These are phyloP conservation scores for Malassezia dermatis DNA, from an alignment of 1,284 basidiomycete species.

Conservation along the genomic window DNA sequence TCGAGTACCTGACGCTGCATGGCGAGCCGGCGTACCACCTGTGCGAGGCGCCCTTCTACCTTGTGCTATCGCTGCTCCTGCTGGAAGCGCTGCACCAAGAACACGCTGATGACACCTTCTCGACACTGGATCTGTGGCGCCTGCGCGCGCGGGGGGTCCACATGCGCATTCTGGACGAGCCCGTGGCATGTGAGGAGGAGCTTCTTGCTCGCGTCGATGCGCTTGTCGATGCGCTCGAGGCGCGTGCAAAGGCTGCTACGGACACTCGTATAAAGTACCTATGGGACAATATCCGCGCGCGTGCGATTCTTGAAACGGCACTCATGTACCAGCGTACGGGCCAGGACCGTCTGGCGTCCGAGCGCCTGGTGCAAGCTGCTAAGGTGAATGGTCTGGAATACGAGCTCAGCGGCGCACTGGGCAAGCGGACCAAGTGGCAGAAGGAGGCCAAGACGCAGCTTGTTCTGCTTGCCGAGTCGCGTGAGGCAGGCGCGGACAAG, in stretches of 20 bases:
- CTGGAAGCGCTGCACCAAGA: slow-evolving; percentile 51
- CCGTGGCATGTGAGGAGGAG: slow-evolving; percentile 57
- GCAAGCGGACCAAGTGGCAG: slow-evolving; percentile 91
- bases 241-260: slow-evolving; percentile 47
- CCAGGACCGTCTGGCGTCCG: slow-evolving; percentile 68
- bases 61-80: slow-evolving; percentile 66
- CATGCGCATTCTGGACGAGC: slow-evolving; percentile 74
- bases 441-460: slow-evolving; percentile 74
- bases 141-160: slow-evolving; percentile 67
- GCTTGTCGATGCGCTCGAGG: slow-evolving; percentile 49
- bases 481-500: slow-evolving; percentile 24
- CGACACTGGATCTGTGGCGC: slow-evolving; percentile 57
- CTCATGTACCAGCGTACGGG: slow-evolving; percentile 64
- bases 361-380: slow-evolving; percentile 69
- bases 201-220: slow-evolving; percentile 54
- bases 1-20: slow-evolving; percentile 66
- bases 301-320: slow-evolving; percentile 68
- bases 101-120: slow-evolving; percentile 6
- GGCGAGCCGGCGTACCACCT: slow-evolving; percentile 97
- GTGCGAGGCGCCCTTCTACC: slow-evolving; percentile 59
- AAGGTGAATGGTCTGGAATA: slow-evolving; percentile 69
- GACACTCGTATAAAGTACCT: background rate
- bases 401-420: slow-evolving; percentile 82
- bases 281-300: slow-evolving; percentile 59
- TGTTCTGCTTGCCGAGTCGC: slow-evolving; percentile 79